Evolutionary conservation across 78 protist species (phyloP).

Genomic region (Capsaspora owczarzaki): DNA sequence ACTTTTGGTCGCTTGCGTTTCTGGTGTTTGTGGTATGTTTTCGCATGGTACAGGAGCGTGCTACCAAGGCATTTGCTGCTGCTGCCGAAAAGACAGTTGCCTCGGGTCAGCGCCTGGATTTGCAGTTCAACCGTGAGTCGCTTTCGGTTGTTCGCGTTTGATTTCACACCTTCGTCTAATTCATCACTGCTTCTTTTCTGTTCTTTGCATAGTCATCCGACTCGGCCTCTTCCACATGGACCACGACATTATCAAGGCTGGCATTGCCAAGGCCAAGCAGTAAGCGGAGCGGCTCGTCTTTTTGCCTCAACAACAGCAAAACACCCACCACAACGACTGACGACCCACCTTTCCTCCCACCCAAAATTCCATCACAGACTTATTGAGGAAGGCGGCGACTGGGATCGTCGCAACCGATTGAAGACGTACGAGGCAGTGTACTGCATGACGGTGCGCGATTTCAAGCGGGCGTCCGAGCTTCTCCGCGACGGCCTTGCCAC

Average conservation of each 20-base stretch:
- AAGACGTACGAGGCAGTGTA: slow-evolving; percentile 86
- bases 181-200: neutral
- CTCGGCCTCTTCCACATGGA: slow-evolving; percentile 70
- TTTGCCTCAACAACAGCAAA: neutral
- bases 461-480: slow-evolving; percentile 68
- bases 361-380: slow-evolving; percentile 14
- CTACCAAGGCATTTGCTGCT: no score
- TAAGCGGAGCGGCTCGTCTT: slow-evolving; percentile 1
- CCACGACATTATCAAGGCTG: slow-evolving; percentile 33
- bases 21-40: no score
- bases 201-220: neutral
- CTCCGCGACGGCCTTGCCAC: slow-evolving; percentile 74
- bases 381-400: slow-evolving; percentile 87
- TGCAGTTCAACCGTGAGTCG: no score
- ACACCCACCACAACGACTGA: neutral
- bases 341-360: no score
- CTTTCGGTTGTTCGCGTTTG: no score
- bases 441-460: slow-evolving; percentile 62
- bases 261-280: slow-evolving; percentile 65
- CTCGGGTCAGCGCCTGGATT: no score
- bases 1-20: neutral
- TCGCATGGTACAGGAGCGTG: no score
- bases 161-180: no score
- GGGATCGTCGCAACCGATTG: slow-evolving; percentile 95
- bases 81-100: no score